Percentiles rank a stretch among this genome's conserved stretches.
Evolutionary conservation across 2,329 filamentous ascomycete species (phyloP).

Genomic region (Pseudocercospora macadamiae): DNA sequence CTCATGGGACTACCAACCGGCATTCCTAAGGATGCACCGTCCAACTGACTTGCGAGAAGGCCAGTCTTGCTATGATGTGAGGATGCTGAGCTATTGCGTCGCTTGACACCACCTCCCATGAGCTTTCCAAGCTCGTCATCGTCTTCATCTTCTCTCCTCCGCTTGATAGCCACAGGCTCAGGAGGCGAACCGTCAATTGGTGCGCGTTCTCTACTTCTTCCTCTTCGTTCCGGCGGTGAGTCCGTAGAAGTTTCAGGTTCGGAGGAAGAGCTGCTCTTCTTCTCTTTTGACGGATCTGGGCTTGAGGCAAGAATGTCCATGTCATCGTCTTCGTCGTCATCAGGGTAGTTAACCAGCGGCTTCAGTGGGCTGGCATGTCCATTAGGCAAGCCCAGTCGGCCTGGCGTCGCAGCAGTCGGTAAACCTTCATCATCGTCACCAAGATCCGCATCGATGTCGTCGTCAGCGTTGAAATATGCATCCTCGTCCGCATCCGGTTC

Average conservation of each 20-base stretch:
- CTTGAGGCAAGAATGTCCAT: constrained; percentile 60
- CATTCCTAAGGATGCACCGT: constrained; percentile 19
- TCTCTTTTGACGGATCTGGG: constrained; percentile 44
- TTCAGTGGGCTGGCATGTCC: constrained; percentile 65
- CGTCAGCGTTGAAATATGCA: constrained; percentile 89
- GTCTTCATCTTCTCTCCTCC: constrained; percentile 79
- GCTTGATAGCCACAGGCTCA: constrained; percentile 69
- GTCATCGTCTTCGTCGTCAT: constrained; percentile 74
- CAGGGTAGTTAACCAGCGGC: constrained; percentile 87
- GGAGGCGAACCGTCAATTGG: constrained; percentile 37
- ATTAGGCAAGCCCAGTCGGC: constrained; percentile 52
- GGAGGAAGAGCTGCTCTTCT: constrained; percentile 33
- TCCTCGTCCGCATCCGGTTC: constrained; percentile 86
- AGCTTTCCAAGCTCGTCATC: constrained; percentile 90
- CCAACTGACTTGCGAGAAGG: constrained; percentile 27
- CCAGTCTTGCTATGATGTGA: constrained; percentile 29
- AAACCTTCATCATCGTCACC: constrained; percentile 38
- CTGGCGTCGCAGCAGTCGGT: constrained; percentile 29
- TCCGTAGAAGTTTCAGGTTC: constrained; percentile 28
- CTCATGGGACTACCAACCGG: constrained; percentile 12
- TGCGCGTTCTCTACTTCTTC: constrained; percentile 25
- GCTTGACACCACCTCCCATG: constrained; percentile 50
- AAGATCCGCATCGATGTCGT: constrained; percentile 76
- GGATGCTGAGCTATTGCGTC: constrained; percentile 44
- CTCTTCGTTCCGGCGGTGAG: constrained; percentile 25